Base-by-base conservation (phyloP, 2,329 filamentous ascomycete species). In the Acrodontium crateriforme region DNA sequence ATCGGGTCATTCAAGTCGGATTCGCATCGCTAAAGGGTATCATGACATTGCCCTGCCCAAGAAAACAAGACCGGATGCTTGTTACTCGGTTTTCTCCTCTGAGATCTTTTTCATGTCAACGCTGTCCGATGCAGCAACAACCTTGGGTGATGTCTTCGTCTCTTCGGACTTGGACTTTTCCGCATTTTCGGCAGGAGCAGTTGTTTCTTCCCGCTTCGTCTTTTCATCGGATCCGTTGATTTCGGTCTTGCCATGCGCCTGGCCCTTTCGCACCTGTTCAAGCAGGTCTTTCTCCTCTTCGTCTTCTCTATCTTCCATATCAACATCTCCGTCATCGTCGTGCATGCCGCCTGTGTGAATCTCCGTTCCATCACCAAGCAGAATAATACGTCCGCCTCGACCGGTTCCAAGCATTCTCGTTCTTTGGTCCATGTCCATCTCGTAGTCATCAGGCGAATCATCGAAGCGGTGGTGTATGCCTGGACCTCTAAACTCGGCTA, bases 361-460 rank as follows among this genome's bases (percentile, higher is more conserved):
- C 64, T 94, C 85, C 49, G 83, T 92, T 47, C 87, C 89, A 63
- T 95, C 85, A 42, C 87, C 85, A 44, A 98, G 71, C 53, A 93
- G 76, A 56, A 95, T 95, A 55, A 94, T 84, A 46, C 85, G 76
- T 44, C 84, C 83, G 34, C 64, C 61, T 55, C 73, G 72, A 54
- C 78, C 78, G 53, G 4, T 8, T n/a, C 76, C 78, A 56, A 74
- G 63, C 45, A 71, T 61, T 39, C 72, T 71, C 49, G 79, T 78
- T 44, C 64, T 60, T 54, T 70, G 69, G 47, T 79, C 74, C 55
- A 72, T 66, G 47, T 83, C 76, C 58, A 79, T 65, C 52, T 83
- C 78, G 62, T 79, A 83, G 37, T 78, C 60, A 49, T 64, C 60
- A 35, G 56, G 52, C 38, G 54, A 59, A 44, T 63, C 59, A 44